Conservation (phyloP, 139 green algal genomes). For the Chlorella sp. region DNA sequence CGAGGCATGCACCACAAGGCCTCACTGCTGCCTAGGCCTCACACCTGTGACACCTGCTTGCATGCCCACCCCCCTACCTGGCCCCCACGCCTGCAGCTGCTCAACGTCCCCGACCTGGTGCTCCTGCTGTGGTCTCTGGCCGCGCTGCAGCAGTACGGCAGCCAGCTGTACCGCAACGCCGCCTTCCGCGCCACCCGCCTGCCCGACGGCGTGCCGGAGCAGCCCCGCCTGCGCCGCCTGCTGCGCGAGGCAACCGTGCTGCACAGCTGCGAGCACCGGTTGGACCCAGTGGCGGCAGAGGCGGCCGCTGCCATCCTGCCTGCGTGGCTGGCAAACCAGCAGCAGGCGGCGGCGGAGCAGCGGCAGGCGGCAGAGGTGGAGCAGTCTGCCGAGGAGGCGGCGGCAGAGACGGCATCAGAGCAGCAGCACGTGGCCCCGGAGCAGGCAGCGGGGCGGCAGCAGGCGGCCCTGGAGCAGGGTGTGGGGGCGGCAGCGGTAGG, state of each 20-base stretch:
- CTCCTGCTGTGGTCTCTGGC: conserved; percentile 50
- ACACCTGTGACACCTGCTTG: no score
- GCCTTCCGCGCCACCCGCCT: conserved; percentile 23
- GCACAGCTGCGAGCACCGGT: conserved; percentile 20
- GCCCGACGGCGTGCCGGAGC: conserved; percentile 22
- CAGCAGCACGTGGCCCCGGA: no score
- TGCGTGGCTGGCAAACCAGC: neutral
- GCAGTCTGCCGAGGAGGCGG: neutral
- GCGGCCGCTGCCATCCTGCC: conserved; percentile 29
- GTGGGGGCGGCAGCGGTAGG: neutral
- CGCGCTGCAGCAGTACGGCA: conserved; percentile 38
- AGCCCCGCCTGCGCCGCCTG: conserved; percentile 34
- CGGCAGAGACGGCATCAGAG: neutral
- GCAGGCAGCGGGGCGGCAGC: neutral
- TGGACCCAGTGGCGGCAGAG: neutral
- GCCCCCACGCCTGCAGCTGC: conserved; percentile 16
- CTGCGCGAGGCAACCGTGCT: conserved; percentile 39
- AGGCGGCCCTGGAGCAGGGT: neutral
- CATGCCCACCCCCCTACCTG: neutral
- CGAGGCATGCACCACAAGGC: no score
- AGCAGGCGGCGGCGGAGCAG: neutral
- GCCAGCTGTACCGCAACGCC: conserved; percentile 20
- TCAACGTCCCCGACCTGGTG: conserved; percentile 19
- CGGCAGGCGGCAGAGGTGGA: no score
- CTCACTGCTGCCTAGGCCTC: no score